A percentile compares a stretch with the other conserved stretches of the same genome.
Conservation (phyloP, 805 yeast species). For the Wickerhamomyces hampshirensis region DNA sequence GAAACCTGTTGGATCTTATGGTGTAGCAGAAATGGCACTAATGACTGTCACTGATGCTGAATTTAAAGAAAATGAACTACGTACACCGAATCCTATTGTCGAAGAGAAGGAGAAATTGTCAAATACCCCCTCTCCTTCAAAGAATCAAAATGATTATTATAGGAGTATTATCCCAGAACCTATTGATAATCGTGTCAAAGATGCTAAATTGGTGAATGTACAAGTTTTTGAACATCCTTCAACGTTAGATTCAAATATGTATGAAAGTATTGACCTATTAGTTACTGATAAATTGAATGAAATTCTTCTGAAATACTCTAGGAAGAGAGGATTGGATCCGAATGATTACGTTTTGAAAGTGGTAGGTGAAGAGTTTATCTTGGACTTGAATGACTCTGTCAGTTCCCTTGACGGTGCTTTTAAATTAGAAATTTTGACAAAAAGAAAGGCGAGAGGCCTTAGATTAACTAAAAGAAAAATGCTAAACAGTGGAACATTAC, state of each 20-base stretch:
- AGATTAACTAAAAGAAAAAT: conserved; percentile 27
- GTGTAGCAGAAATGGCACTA: conserved; percentile 78
- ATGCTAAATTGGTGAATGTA: conserved; percentile 26
- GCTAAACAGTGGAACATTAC: conserved; percentile 21
- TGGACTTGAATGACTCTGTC: conserved; percentile 36
- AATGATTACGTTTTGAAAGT: conserved; percentile 32
- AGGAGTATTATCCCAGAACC: conserved; percentile 30
- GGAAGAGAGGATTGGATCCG: conserved; percentile 30
- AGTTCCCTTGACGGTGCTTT: conserved; percentile 37
- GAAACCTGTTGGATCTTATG: conserved; percentile 61
- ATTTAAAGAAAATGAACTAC: conserved; percentile 39
- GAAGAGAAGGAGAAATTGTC: conserved; percentile 4
- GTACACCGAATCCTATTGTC: conserved; percentile 47
- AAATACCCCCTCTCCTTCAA: conserved; percentile 6
- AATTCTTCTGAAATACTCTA: conserved; percentile 31
- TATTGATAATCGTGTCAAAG: conserved; percentile 18
- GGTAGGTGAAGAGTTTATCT: conserved; percentile 24
- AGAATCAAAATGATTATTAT: conserved; percentile 30
- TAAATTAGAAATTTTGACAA: conserved; percentile 38
- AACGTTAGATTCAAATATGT: conserved; percentile 23
- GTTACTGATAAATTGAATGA: conserved; percentile 34
- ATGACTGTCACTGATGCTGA: conserved; percentile 50
- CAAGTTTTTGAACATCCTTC: conserved; percentile 32
- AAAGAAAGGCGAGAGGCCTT: conserved; percentile 34
- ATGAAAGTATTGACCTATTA: conserved; percentile 26